Evolutionary conservation across 345 rosid species (phyloP).

Genomic region (Aquilaria malaccensis): DNA sequence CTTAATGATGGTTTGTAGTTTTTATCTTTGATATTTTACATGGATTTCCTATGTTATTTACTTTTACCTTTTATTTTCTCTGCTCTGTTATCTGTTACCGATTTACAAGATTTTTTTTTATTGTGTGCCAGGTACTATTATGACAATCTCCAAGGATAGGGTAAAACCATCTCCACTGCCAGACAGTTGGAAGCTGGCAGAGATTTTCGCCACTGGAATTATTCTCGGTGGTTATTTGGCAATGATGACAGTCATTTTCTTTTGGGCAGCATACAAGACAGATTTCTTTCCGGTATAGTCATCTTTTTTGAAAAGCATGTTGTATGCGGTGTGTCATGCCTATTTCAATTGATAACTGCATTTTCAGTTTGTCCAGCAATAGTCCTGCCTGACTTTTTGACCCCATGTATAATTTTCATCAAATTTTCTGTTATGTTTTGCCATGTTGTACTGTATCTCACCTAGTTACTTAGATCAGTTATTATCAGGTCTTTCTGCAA

Average conservation of each 20-base stretch:
- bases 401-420: too few species aligned
- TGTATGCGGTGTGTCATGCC: too few species aligned
- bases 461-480: too few species aligned
- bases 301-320: too few species aligned
- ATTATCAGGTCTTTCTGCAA: too few species aligned
- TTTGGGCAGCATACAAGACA: slow-evolving; percentile 56
- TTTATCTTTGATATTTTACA: neutral
- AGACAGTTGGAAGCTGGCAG: slow-evolving; percentile 55
- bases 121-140: slow-evolving; percentile 38
- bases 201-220: slow-evolving; percentile 51
- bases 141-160: slow-evolving; percentile 60
- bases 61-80: neutral
- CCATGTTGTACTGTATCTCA: too few species aligned
- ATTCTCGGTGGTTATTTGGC: slow-evolving; percentile 56
- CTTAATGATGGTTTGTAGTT: slow-evolving; percentile 43
- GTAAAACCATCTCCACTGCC: slow-evolving; percentile 61
- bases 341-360: too few species aligned
- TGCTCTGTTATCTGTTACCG: neutral
- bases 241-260: slow-evolving; percentile 63
- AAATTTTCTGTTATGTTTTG: too few species aligned
- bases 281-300: slow-evolving; percentile 45
- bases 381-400: too few species aligned
- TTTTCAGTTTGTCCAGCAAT: too few species aligned
- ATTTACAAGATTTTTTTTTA: neutral
- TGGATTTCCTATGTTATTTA: neutral